Evolutionary conservation across 2,329 filamentous ascomycete genomes (phyloP).

Genomic region (Knufia petricola): DNA sequence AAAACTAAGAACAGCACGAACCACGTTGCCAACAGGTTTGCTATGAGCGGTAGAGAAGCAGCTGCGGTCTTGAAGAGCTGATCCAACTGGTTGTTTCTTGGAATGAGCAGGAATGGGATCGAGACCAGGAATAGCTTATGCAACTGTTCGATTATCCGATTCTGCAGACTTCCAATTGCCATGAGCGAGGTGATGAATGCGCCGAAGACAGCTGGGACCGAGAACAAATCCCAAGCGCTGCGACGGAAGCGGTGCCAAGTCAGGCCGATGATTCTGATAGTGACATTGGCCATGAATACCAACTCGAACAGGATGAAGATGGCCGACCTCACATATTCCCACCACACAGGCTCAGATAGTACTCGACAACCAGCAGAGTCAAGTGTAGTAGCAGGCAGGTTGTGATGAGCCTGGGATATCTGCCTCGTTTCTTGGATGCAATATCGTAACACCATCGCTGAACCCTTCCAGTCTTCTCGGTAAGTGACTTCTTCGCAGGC

Average conservation of each 20-base stretch:
- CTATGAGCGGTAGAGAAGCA: slow-evolving; percentile 80
- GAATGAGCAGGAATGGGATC: slow-evolving; percentile 81
- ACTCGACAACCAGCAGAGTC: slow-evolving; percentile 74
- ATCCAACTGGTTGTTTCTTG: slow-evolving; percentile 90
- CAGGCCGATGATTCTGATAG: slow-evolving; percentile 75
- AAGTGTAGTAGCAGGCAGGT: slow-evolving; percentile 71
- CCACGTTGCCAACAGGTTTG: slow-evolving; percentile 91
- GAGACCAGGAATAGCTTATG: slow-evolving; percentile 93
- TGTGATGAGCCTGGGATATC: slow-evolving; percentile 80
- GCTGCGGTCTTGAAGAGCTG: slow-evolving; percentile 98
- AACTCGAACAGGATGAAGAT: slow-evolving; percentile 74
- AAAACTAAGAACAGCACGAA: slow-evolving; percentile 94
- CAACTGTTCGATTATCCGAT: slow-evolving; percentile 60
- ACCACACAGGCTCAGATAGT: slow-evolving; percentile 63
- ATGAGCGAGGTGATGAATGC: slow-evolving; percentile 76
- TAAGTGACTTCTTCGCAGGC: slow-evolving; percentile 82
- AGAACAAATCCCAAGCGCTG: slow-evolving; percentile 94
- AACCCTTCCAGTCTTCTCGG: slow-evolving; percentile 65
- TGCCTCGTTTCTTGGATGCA: slow-evolving; percentile 86
- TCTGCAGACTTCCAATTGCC: slow-evolving; percentile 50
- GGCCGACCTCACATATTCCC: slow-evolving; percentile 59
- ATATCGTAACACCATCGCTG: slow-evolving; percentile 91
- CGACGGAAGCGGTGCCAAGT: slow-evolving; percentile 85
- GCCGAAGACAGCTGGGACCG: slow-evolving; percentile 66
- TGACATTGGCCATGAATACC: slow-evolving; percentile 72